Evolutionary conservation across 345 rosid species (phyloP), one percentile per base, ranked within the genome.

Genomic region (Cardiospermum halicacabum): DNA sequence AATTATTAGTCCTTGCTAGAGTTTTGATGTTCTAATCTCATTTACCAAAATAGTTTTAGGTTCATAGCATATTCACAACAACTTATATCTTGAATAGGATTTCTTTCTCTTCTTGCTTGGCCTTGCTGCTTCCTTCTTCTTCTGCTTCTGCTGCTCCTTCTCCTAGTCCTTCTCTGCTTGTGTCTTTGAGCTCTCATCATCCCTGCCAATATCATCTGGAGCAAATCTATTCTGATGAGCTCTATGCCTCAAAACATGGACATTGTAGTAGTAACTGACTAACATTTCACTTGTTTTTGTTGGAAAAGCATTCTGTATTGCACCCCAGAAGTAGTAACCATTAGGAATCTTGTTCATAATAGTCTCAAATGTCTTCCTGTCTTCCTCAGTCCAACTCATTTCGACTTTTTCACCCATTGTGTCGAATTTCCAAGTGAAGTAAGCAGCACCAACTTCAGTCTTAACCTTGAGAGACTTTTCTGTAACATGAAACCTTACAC

Each of bases 251-350:
- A 91, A 50, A 77, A 91, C 82, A 32, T 73, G 77, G 66, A 87
- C 97, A 58, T 91, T 91, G 69, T 68, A 94, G 78, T 82, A 87
- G 72, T 91, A 91, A 73, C 91, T 75, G 49, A 85, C 91, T 28
- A 94, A 69, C 25, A 77, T 82, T 74, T 60, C 87, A 67, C 84
- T 77, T 62, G 75, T 78, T 81, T 78, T 89, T 18, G 54, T 69
- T 16, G 76, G 69, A 64, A 91, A 81, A 57, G 21, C 27, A 67
- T 70, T 78, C 68, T 43, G 53, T 48, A 85, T 71, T 66, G 77
- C 73, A 34, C 82, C 78, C 80, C 92, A 85, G 64, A 85, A 82
- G 43, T 53, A 64, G 66, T 39, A 70, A 40, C 54, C 80, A 26
- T 58, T 69, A 11, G 84, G 66, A 68, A 49, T 78, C 78, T 31